Evolutionary conservation across 2,329 filamentous ascomycete species (phyloP), one percentile per base, ranked within the genome.

Genomic region (Neopestalotiopsis clavispora): DNA sequence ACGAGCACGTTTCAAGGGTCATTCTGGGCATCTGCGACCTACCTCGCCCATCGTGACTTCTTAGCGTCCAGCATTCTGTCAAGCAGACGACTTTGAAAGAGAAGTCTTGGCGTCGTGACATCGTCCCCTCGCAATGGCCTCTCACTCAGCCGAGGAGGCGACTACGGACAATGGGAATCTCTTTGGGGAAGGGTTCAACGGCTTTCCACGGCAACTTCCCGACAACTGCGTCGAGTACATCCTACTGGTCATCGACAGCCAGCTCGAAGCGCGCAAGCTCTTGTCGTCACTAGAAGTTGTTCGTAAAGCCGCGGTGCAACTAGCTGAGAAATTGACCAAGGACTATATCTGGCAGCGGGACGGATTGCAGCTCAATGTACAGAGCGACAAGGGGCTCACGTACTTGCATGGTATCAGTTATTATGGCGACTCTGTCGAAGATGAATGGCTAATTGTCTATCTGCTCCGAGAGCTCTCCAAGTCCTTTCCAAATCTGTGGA

Each of bases 341-440:
- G 91, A 93, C 70, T 97, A 98, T 75, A 97, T 99, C 71, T 99
- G 96, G 96, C 96, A 99, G 78, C 89, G 94, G 13, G 94, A 97
- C 66, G 82, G 85, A 0, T 95, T 99, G 71, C 86, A 85, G n/a
- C 82, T 97, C 5, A 88, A 92, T 20, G 84, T 84, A 75, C 91
- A 84, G 80, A 91, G 81, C 66, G 82, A 84, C 28, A 80, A 84
- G 75, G 89, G 85, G 1, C 76, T 89, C 9, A 77, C 84, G n/a
- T 90, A 91, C 71, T 86, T 99, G 5, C 87, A 89, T 71, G 95
- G 95, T 23, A 84, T 86, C 65, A 96, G 94, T 0, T 93, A 95
- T 78, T 98, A 94, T 75, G 95, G 95, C 9, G 97, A 99, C 80
- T 96, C 94, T 0, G 91, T 98, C 4, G 95, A 97, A 76, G 96